A percentile compares a stretch with the other conserved stretches of the same genome.
Evolutionary conservation across 805 yeast species (phyloP).

Genomic region (Candida lessepsii): DNA sequence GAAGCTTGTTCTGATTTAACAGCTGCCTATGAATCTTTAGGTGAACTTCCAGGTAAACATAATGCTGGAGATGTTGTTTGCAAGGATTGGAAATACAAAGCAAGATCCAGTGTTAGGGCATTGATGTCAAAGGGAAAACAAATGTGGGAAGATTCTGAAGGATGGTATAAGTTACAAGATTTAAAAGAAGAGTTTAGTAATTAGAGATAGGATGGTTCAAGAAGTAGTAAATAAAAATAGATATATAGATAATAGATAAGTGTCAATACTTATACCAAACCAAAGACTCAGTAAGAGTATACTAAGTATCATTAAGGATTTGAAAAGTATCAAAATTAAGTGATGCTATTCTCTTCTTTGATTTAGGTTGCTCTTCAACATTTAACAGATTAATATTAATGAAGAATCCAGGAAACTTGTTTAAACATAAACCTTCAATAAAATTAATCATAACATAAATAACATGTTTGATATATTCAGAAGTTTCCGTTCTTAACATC

Average conservation of each 20-base stretch:
- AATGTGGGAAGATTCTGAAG: constrained; percentile 77
- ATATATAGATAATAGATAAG: too few relatives aligned
- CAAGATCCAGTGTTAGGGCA: constrained; percentile 67
- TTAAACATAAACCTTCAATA: neutral
- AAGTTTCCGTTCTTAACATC: constrained; percentile 12
- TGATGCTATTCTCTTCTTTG: constrained; percentile 22
- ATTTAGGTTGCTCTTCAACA: neutral
- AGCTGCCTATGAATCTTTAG: constrained; percentile 83
- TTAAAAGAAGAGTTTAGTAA: constrained; percentile 43
- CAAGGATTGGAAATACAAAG: constrained; percentile 87
- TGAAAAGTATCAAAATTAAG: constrained; percentile 23
- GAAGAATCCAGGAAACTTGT: neutral
- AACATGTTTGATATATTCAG: constrained; percentile 8
- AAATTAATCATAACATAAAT: neutral
- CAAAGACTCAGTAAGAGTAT: too few relatives aligned
- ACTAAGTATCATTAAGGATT: constrained; percentile 21
- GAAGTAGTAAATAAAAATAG: too few relatives aligned
- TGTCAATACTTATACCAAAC: too few relatives aligned
- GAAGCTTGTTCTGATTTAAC: constrained; percentile 75
- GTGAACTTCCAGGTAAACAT: constrained; percentile 77
- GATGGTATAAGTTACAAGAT: constrained; percentile 65
- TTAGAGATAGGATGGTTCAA: too few relatives aligned
- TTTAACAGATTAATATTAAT: neutral
- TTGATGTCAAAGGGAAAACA: constrained; percentile 75
- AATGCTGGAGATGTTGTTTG: constrained; percentile 85